Base-by-base conservation (phyloP, 1,284 basidiomycete species). In the Sporisorium sorghi region DNA sequence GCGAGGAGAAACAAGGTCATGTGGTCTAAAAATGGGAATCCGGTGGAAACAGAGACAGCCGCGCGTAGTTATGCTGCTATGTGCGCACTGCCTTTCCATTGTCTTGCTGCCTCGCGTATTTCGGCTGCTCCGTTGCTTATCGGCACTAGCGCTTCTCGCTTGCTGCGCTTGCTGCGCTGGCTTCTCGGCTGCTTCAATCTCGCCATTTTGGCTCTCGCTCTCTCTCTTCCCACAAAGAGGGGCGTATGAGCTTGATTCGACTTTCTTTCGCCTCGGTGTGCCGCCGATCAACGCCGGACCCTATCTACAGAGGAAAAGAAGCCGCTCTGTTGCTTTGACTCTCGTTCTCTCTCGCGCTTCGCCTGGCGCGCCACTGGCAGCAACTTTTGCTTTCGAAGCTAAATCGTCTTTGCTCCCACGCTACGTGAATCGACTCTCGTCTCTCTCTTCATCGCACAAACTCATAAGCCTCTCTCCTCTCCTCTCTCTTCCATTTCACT, bases 211-310 rank as follows among this genome's bases (percentile, higher is more conserved):
- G 10, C 43, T 44, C 43, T 44, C 26, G 43, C 24, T n/a, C n/a
- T n/a, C n/a, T n/a, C n/a, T n/a, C n/a, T n/a, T n/a, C n/a, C n/a
- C n/a, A n/a, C n/a, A n/a, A n/a, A n/a, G n/a, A n/a, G n/a, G n/a
- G n/a, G n/a, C n/a, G n/a, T n/a, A n/a, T n/a, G n/a, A n/a, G n/a
- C n/a, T n/a, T n/a, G n/a, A n/a, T n/a, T n/a, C n/a, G n/a, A n/a
- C n/a, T n/a, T n/a, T n/a, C 40, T 44, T 26, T 44, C 33, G 26
- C 24, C 49, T 66, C 58, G 64, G 64, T 32, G 43, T 53, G 35
- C 58, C 64, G 58, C 54, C 64, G 64, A 67, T 57, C 58, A 57
- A 61, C 33, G 48, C 54, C 58, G 65, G 57, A 21, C 40, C 23
- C 44, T 53, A 28, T 57, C 24, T 46, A 6, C 32, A 33, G 32